Base-by-base conservation (phyloP, 768 basidiomycete genomes). In the Phylloporus sp. region DNA sequence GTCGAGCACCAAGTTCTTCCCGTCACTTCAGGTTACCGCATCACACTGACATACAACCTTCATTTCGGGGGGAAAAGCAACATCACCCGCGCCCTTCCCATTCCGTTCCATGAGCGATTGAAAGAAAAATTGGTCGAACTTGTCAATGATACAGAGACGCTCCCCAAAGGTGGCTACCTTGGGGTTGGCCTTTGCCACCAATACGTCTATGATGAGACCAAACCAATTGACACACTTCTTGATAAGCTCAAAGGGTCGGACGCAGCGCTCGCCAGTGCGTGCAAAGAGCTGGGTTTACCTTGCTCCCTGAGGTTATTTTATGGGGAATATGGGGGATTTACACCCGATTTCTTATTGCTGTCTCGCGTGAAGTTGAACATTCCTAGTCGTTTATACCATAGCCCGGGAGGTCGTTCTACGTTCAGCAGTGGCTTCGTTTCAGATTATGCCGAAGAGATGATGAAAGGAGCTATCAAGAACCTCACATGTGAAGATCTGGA, bases 121-220 rank as follows among this genome's bases (percentile, higher is more conserved):
- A n/a, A n/a, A n/a, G n/a, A n/a, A n/a, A n/a, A n/a, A n/a, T n/a
- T n/a, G n/a, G n/a, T n/a, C n/a, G n/a, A n/a, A n/a, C n/a, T n/a
- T n/a, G n/a, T n/a, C n/a, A n/a, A n/a, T n/a, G n/a, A n/a, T n/a
- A n/a, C n/a, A n/a, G 34, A 35, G 34, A 35, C 34, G 2, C 34
- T 35, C n/a, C n/a, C n/a, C 3, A 8, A 35, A 0, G 72, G 73
- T 3, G 71, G 70, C 6, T 57, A 61, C 13, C 52, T 77, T 11
- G 72, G 67, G 2, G 72, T 73, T 38, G 70, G 70, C 0, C 65
- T 75, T 6, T 48, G 56, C 3, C 65, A 73, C 50, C 54, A 62
- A 24, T 76, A 77, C 44, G 40, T 18, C 10, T 47, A 32, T 24
- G 45, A 42, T 23, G 27, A 43, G 13, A 38, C 18, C 3, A 54